Evolutionary conservation across 805 yeast genomes (phyloP).

Genomic region (Yarrowia keelungensis): DNA sequence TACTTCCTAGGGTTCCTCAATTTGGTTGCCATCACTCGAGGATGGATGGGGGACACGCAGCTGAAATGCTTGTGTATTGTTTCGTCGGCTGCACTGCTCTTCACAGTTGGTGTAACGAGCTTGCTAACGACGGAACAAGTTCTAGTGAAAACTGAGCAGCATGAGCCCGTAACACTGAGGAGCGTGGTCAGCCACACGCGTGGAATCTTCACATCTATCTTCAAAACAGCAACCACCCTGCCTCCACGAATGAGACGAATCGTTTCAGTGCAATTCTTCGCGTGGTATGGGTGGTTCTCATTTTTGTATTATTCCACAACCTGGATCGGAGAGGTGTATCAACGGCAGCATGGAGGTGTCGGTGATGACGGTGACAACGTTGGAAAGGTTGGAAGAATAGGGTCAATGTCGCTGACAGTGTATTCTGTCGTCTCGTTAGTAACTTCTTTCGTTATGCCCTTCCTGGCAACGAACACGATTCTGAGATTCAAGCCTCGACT

Average conservation of each 20-base stretch:
- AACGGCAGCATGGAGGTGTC: conserved; percentile 46
- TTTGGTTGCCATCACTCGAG: conserved; percentile 51
- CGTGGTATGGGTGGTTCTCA: conserved; percentile 76
- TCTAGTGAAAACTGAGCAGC: neutral
- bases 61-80: conserved; percentile 58
- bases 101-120: conserved; percentile 54
- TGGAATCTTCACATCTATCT: conserved; percentile 40
- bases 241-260: conserved; percentile 61
- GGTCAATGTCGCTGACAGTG: conserved; percentile 49
- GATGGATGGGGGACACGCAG: conserved; percentile 57
- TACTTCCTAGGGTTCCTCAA: conserved; percentile 62
- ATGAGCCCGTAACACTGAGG: neutral
- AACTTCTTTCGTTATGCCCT: conserved; percentile 46
- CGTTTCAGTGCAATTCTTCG: conserved; percentile 65
- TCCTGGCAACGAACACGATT: conserved; percentile 10
- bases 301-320: conserved; percentile 71
- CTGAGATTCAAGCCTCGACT: conserved; percentile 8
- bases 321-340: conserved; percentile 67
- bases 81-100: conserved; percentile 55
- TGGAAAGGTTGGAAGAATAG: conserved; percentile 49
- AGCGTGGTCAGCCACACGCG: conserved; percentile 1
- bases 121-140: conserved; percentile 54
- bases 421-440: conserved; percentile 59
- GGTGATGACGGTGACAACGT: conserved; percentile 48
- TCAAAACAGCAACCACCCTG: conserved; percentile 45